These are phyloP conservation scores for Euphrasia arctica DNA, from an alignment of 305 asterid species.

Conservation along the genomic window DNA sequence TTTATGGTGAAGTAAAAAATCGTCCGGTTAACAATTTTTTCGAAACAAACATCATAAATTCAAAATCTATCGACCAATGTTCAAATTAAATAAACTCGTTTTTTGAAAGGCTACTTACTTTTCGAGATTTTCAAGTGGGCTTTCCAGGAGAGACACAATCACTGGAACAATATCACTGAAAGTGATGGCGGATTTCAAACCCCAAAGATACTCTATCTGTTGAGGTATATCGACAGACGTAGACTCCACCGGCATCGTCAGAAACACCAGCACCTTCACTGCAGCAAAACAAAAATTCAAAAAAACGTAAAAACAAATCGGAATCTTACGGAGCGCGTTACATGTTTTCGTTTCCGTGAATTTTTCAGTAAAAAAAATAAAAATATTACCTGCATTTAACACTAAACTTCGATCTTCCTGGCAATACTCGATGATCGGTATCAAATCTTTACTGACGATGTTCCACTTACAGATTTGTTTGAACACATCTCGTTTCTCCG, in stretches of 20 bases:
- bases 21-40: conserved; percentile 21
- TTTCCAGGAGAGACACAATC: conserved; percentile 74
- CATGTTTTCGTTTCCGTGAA: background rate
- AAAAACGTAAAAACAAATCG: background rate
- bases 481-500: conserved; percentile 86
- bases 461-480: conserved; percentile 96
- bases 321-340: background rate
- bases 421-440: conserved; percentile 71
- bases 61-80: conserved; percentile 6
- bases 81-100: background rate
- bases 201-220: conserved; percentile 93
- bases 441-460: conserved; percentile 58
- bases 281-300: conserved; percentile 25
- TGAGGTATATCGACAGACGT: conserved; percentile 68
- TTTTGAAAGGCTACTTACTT: conserved; percentile 38
- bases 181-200: conserved; percentile 64
- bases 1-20: conserved; percentile 28
- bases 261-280: conserved; percentile 93
- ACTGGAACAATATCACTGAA: conserved; percentile 67
- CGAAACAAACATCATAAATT: background rate
- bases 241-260: conserved; percentile 92
- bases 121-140: conserved; percentile 79
- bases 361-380: background rate
- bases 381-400: conserved; percentile 62
- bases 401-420: conserved; percentile 81